A percentile compares a stretch with the other conserved stretches of the same genome.
Evolutionary conservation across 257 asterid genomes (phyloP).

Genomic region (Catharanthus roseus): DNA sequence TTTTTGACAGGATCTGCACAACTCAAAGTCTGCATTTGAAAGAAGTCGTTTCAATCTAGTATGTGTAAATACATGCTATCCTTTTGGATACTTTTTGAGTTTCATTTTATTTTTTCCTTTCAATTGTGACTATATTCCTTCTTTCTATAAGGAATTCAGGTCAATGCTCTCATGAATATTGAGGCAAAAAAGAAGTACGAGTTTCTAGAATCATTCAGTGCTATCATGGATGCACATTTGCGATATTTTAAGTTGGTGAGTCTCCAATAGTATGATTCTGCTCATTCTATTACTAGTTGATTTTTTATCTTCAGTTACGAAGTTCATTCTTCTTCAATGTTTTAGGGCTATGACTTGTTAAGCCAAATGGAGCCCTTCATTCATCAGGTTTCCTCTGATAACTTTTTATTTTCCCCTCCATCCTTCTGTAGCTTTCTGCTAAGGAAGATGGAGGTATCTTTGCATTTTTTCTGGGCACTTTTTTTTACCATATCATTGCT

Average conservation of each 20-base stretch:
- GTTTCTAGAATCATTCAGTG: constrained; percentile 94
- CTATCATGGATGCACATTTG: constrained; percentile 97
- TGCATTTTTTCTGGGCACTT: background rate
- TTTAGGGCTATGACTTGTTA: constrained; percentile 78
- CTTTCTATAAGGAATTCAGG: constrained; percentile 67
- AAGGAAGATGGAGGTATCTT: background rate
- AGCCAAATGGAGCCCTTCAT: constrained; percentile 90
- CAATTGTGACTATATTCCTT: constrained; percentile 25
- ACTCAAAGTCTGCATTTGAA: constrained; percentile 92
- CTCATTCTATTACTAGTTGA: constrained; percentile 15
- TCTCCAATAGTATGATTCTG: constrained; percentile 15
- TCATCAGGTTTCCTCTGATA: constrained; percentile 62
- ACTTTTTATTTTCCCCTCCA: background rate
- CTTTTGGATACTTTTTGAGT: constrained; percentile 10
- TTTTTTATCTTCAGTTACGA: constrained; percentile 19
- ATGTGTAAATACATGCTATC: constrained; percentile 27
- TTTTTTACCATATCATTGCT: background rate
- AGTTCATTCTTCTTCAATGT: constrained; percentile 17
- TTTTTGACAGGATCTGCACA: constrained; percentile 77
- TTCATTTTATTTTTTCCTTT: constrained; percentile 5
- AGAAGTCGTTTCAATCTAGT: constrained; percentile 94
- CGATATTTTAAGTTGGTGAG: constrained; percentile 87
- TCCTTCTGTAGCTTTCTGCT: constrained; percentile 1
- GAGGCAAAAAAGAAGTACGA: constrained; percentile 92
- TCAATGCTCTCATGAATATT: constrained; percentile 68